Evolutionary conservation across 169 alveolate species (phyloP).

Genomic region (Babesia bovis): DNA sequence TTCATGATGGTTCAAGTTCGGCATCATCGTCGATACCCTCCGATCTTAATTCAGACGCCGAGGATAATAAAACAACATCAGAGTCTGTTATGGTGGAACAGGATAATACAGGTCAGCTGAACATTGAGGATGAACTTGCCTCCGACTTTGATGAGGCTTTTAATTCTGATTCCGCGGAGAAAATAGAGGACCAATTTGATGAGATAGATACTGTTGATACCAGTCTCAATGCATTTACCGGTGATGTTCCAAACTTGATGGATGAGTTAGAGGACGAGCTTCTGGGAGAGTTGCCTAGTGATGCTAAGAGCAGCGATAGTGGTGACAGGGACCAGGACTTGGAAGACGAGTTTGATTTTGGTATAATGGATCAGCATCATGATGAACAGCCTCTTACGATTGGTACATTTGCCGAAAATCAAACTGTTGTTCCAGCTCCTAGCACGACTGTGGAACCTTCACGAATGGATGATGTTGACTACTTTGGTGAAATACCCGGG

Average conservation of each 20-base stretch:
- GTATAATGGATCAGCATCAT: slow-evolving; percentile 5
- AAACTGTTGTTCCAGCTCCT: slow-evolving; percentile 1
- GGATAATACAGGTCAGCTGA: neutral
- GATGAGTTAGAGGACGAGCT: slow-evolving; percentile 52
- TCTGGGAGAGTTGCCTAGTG: slow-evolving; percentile 13
- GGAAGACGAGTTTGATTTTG: slow-evolving; percentile 57
- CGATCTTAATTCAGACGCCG: neutral
- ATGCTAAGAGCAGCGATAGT: slow-evolving; percentile 3
- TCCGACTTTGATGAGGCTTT: neutral
- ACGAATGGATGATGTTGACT: slow-evolving; percentile 11
- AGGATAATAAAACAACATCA: neutral
- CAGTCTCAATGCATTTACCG: neutral
- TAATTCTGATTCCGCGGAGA: neutral
- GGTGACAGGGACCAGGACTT: slow-evolving; percentile 19
- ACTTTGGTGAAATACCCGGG: slow-evolving; percentile 51
- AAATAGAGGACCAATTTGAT: neutral
- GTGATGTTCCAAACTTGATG: neutral
- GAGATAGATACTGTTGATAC: neutral
- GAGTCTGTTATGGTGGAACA: neutral
- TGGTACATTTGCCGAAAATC: neutral
- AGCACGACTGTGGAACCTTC: neutral
- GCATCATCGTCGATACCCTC: neutral
- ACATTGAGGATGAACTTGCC: neutral
- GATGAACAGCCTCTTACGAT: slow-evolving; percentile 16
- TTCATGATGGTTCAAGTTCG: neutral